These are phyloP conservation scores for Populus nigra DNA, from an alignment of 345 rosid genomes.

Conservation along the genomic window DNA sequence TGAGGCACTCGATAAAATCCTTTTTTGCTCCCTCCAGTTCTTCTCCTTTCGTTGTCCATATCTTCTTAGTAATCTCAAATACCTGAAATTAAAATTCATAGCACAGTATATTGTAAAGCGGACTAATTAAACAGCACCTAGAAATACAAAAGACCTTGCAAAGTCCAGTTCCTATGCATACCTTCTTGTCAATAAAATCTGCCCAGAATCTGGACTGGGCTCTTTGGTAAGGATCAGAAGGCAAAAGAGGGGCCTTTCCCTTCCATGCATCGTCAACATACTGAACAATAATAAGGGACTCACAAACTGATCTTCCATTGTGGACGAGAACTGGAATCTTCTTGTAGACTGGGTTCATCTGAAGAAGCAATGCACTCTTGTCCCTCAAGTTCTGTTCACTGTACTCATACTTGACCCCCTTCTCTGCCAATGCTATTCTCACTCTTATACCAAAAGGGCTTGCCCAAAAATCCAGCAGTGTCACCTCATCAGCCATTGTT, in stretches of 20 bases:
- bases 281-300: neutral
- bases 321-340: neutral
- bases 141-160: too few species aligned
- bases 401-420: neutral
- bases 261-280: neutral
- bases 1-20: neutral
- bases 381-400: neutral
- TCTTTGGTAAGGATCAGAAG: neutral
- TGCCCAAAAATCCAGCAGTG: neutral
- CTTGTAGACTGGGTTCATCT: neutral
- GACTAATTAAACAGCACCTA: too few species aligned
- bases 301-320: neutral
- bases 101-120: neutral
- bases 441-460: neutral
- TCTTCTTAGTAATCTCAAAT: neutral
- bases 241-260: neutral
- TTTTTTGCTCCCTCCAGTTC: neutral
- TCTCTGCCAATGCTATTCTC: neutral
- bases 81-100: neutral
- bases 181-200: neutral
- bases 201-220: neutral
- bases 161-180: too few species aligned
- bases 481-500: neutral
- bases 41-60: neutral
- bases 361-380: neutral